phyloP scores from a whole-genome alignment of 345 rosid genomes.

The Eucalyptus pumila region DNA sequence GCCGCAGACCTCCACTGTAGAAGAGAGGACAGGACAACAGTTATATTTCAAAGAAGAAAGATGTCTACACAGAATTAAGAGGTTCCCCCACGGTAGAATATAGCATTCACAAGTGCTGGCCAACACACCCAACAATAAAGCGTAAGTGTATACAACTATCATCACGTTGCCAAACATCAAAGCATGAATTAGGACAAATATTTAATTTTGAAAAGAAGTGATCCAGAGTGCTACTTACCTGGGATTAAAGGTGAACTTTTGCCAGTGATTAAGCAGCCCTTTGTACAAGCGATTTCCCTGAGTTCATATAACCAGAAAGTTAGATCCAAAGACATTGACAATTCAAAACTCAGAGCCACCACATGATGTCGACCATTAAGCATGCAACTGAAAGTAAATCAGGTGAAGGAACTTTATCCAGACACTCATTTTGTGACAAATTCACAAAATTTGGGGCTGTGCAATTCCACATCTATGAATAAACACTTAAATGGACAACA shows the following conservation, averaged over 20 bases:
- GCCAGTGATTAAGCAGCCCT: constrained; percentile 89
- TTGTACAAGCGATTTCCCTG: constrained; percentile 84
- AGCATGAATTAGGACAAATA: neutral
- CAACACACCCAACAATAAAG: neutral
- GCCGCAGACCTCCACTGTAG: constrained; percentile 84
- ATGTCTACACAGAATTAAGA: neutral
- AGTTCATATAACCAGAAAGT: neutral
- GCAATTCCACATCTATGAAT: neutral
- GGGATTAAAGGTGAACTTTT: constrained; percentile 93
- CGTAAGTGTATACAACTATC: neutral
- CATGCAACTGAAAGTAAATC: neutral
- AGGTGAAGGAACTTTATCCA: neutral
- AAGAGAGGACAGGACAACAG: neutral
- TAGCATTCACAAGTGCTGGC: neutral
- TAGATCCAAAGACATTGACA: neutral
- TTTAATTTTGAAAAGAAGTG: neutral
- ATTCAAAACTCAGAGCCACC: neutral
- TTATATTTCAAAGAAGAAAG: neutral
- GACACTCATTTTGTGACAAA: neutral
- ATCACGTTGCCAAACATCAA: neutral
- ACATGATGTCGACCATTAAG: neutral
- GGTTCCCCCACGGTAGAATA: neutral
- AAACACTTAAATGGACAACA: neutral
- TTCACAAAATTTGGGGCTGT: neutral
- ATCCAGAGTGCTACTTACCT: constrained; percentile 32